A percentile compares a stretch with the other conserved stretches of the same genome.
These are phyloP conservation scores for Cryptosporidium meleagridis DNA, from an alignment of 169 alveolate species.

Conservation along the genomic window DNA sequence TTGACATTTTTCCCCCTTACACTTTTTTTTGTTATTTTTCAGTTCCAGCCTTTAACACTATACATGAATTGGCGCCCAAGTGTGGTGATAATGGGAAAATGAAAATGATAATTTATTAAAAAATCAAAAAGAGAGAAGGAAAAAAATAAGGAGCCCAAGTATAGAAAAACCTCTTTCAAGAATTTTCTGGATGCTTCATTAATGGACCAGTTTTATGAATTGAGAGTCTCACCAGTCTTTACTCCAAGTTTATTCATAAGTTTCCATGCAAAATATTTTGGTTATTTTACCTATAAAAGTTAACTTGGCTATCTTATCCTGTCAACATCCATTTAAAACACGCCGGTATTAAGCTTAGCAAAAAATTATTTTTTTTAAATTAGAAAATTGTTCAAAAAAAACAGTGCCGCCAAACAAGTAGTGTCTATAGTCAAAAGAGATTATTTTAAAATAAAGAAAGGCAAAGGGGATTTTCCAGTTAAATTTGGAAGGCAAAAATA, in stretches of 20 bases:
- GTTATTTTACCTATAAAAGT: not conserved
- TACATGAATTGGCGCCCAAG: conserved; percentile 51
- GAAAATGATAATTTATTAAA: not conserved
- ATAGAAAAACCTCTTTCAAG: not conserved
- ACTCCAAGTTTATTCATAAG: not conserved
- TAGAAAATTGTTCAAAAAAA: not conserved
- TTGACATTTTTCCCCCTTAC: conserved; percentile 15
- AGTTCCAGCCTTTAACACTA: not conserved
- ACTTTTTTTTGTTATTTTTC: not conserved
- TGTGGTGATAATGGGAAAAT: conserved; percentile 1
- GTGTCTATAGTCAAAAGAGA: conserved; percentile 8
- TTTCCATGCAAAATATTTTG: no score
- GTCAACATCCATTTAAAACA: not conserved
- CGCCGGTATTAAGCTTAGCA: not conserved
- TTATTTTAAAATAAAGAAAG: not conserved
- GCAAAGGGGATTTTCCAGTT: not conserved
- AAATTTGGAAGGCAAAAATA: not conserved
- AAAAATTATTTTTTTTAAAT: no score
- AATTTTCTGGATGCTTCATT: no score
- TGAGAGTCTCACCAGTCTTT: not conserved
- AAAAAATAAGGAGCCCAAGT: not conserved
- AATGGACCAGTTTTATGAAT: no score
- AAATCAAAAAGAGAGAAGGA: not conserved
- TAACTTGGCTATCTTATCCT: not conserved
- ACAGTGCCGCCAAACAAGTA: not conserved